Conservation (phyloP, 768 basidiomycete genomes). For the Chiua virens region DNA sequence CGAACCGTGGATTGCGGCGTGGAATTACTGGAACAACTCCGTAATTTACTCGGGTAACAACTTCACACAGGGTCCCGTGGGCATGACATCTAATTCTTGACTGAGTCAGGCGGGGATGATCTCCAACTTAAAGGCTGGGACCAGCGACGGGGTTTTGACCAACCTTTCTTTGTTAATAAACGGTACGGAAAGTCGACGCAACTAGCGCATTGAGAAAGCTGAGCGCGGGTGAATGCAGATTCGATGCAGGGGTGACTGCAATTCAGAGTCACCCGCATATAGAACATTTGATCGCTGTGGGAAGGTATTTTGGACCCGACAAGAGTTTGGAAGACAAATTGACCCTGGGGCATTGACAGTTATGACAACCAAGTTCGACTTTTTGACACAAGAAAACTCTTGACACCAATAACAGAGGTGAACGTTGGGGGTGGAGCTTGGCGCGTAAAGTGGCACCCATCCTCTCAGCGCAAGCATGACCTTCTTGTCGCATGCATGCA, state of each 20-base stretch:
- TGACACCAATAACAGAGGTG: slow-evolving; percentile 52
- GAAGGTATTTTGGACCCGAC: slow-evolving; percentile 56
- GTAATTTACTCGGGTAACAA: slow-evolving; percentile 79
- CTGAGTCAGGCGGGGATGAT: slow-evolving; percentile 85
- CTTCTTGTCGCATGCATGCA: slow-evolving; percentile 97
- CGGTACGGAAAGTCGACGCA: slow-evolving; percentile 39
- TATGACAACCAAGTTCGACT: slow-evolving; percentile 81
- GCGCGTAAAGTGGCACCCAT: slow-evolving; percentile 96
- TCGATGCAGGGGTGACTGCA: slow-evolving; percentile 89
- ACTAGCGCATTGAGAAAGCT: background rate
- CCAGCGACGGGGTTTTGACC: slow-evolving; percentile 57
- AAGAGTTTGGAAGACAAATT: background rate
- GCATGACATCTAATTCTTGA: background rate
- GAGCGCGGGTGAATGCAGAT: slow-evolving; percentile 47
- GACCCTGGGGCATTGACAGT: slow-evolving; percentile 39
- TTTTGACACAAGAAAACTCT: slow-evolving; percentile 77
- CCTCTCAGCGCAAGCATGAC: slow-evolving; percentile 58
- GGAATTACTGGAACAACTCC: slow-evolving; percentile 83
- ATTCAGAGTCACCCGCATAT: slow-evolving; percentile 81
- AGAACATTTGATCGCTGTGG: slow-evolving; percentile 85
- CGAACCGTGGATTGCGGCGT: slow-evolving; percentile 93
- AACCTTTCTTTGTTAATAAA: slow-evolving; percentile 72
- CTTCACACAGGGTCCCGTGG: background rate
- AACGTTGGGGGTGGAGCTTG: slow-evolving; percentile 91
- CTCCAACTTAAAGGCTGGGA: slow-evolving; percentile 92